These are phyloP conservation scores for Colletotrichum tofieldiae DNA, from an alignment of 2,329 filamentous ascomycete genomes.

Conservation along the genomic window DNA sequence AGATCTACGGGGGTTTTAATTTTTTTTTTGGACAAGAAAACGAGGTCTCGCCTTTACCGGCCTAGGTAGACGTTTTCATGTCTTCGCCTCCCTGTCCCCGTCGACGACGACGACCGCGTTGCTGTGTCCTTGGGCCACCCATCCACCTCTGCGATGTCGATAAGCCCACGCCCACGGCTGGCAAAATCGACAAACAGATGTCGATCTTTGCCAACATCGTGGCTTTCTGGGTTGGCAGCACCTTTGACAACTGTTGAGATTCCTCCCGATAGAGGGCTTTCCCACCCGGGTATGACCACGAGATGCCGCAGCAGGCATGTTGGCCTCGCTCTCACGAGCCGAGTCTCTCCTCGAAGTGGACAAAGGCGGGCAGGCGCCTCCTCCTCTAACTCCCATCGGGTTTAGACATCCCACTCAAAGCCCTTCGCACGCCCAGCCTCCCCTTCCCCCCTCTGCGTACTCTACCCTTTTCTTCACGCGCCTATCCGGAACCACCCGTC, in stretches of 20 bases:
- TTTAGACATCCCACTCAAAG: neutral
- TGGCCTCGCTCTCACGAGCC: neutral
- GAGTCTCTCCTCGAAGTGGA: neutral
- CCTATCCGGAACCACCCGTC: neutral
- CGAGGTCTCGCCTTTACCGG: conserved; percentile 4
- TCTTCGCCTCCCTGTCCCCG: conserved; percentile 13
- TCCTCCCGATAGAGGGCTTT: neutral
- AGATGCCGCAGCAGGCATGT: neutral
- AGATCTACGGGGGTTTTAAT: neutral
- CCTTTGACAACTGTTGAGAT: neutral
- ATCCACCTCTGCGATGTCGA: neutral
- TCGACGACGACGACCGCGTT: neutral
- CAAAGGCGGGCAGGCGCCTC: neutral
- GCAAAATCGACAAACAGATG: neutral
- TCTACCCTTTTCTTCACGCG: neutral
- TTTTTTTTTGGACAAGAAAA: conserved; percentile 2
- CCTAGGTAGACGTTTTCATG: conserved; percentile 27
- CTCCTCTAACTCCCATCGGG: neutral
- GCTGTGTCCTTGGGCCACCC: neutral
- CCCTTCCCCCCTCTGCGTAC: too few relatives aligned
- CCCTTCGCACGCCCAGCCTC: neutral
- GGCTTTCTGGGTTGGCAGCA: neutral
- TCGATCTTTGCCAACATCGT: neutral
- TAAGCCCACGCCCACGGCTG: neutral
- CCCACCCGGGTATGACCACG: neutral